Base-by-base conservation (phyloP, 1,284 basidiomycete genomes). In the Boletellus deceptivus region DNA sequence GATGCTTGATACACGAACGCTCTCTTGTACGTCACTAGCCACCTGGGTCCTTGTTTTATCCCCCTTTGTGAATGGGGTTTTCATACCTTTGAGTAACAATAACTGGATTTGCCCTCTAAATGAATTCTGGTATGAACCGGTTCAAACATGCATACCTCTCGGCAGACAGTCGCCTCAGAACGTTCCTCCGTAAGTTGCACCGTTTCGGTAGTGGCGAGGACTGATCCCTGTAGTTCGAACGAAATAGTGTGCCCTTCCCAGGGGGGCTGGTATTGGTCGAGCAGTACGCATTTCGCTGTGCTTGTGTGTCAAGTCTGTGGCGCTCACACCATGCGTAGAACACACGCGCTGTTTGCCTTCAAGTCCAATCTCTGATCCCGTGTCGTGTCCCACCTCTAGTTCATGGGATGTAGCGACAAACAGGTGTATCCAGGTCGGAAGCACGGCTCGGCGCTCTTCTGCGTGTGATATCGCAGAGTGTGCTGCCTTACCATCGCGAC, bases 251-350 rank as follows among this genome's bases (percentile, higher is more conserved):
- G 56, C 41, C 53, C 53, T 41, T 45, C 18, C 20, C 17, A 44
- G 13, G 55, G 22, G 10, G 34, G 16, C 18, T 52, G 58, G 57
- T 55, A 58, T 44, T 55, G 60, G 62, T 56, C 58, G 20, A 58
- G 36, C 42, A 37, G 50, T 64, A 43, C 24, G 55, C 34, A 33
- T 39, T n/a, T 33, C 29, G 25, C 25, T 27, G n/a, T 3, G n/a
- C 6, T 35, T 16, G 27, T 14, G 27, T 25, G 35, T 39, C 25
- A 1, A 24, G 29, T 4, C 14, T 31, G 9, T 22, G 6, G 16
- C 25, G 43, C 49, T 55, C 27, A 58, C 35, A 18, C 7, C 14
- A 8, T 47, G 38, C 17, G 51, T 34, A 58, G 62, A 46, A 27
- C 25, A 27, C 9, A 27, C 25, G 25, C 25, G 10, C 42, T 58